Percentiles rank a stretch among this genome's conserved stretches.
These are phyloP conservation scores for Cordyceps fumosorosea DNA, from an alignment of 2,329 filamentous ascomycete species.

Conservation along the genomic window DNA sequence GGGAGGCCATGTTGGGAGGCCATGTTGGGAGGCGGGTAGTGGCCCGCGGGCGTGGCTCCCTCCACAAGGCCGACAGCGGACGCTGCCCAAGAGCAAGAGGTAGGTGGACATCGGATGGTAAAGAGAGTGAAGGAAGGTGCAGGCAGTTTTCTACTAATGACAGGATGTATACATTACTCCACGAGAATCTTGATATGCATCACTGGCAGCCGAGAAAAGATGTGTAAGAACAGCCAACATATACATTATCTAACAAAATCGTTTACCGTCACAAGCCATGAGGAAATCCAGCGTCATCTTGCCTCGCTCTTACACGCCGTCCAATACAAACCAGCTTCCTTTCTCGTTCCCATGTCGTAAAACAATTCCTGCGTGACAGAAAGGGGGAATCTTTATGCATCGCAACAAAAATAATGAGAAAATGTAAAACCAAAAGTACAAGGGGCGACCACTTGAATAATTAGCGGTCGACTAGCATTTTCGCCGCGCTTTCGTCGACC, in stretches of 20 bases:
- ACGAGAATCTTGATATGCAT: too few species aligned
- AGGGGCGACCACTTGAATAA: neutral
- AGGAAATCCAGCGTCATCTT: neutral
- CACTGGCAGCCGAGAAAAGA: neutral
- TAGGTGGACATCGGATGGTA: too few species aligned
- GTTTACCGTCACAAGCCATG: neutral
- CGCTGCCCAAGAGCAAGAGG: too few species aligned
- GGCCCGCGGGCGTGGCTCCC: too few species aligned
- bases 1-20: too few species aligned
- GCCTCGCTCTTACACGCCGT: neutral
- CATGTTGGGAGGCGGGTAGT: too few species aligned
- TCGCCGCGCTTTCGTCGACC: neutral
- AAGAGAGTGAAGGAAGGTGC: too few species aligned
- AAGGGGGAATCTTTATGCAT: constrained; percentile 11
- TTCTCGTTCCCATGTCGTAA: neutral
- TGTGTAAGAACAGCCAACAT: neutral
- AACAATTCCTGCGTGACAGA: constrained; percentile 6
- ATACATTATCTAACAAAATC: constrained; percentile 10
- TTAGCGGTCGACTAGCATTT: neutral
- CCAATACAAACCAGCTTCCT: neutral
- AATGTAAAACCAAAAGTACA: neutral
- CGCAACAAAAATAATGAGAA: neutral
- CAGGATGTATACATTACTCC: too few species aligned
- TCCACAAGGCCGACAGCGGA: too few species aligned
- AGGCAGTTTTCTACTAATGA: too few species aligned